phyloP scores from a whole-genome alignment of 768 basidiomycete species.

The Russula griseocarnosa region DNA sequence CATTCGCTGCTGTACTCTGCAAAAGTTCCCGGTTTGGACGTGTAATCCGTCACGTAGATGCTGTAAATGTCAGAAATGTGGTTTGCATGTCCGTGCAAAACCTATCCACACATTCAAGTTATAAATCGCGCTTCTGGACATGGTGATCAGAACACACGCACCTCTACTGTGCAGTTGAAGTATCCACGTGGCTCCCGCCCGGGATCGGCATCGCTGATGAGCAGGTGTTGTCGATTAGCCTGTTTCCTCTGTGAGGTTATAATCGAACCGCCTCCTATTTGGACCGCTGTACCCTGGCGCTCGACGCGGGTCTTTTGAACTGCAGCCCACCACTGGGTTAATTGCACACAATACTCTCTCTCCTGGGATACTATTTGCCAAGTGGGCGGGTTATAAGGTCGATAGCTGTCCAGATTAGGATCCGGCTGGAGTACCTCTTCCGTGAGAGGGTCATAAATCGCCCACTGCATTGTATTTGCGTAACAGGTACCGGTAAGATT shows the following conservation, averaged over 20 bases:
- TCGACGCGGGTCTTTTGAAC: constrained; percentile 23
- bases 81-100: constrained; percentile 24
- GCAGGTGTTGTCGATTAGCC: constrained; percentile 39
- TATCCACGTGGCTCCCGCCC: constrained; percentile 45
- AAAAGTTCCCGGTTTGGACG: constrained; percentile 18
- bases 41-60: constrained; percentile 29
- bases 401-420: not conserved
- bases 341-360: constrained; percentile 17
- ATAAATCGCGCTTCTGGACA: not conserved
- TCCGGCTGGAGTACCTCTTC: constrained; percentile 17
- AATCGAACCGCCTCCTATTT: constrained; percentile 23
- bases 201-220: constrained; percentile 51
- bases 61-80: constrained; percentile 21
- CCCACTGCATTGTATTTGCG: constrained; percentile 22
- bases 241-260: not conserved
- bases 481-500: constrained; percentile 19
- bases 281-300: constrained; percentile 18
- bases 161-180: constrained; percentile 55
- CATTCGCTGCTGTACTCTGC: constrained; percentile 16
- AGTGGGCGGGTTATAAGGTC: not conserved
- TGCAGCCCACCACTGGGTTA: constrained; percentile 26
- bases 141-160: not conserved
- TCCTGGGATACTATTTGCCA: constrained; percentile 12
- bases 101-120: not conserved
- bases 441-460: constrained; percentile 10